Evolutionary conservation across 2,329 filamentous ascomycete species (phyloP), one percentile per base, ranked within the genome.

Genomic region (Paecilomyces sp.): DNA sequence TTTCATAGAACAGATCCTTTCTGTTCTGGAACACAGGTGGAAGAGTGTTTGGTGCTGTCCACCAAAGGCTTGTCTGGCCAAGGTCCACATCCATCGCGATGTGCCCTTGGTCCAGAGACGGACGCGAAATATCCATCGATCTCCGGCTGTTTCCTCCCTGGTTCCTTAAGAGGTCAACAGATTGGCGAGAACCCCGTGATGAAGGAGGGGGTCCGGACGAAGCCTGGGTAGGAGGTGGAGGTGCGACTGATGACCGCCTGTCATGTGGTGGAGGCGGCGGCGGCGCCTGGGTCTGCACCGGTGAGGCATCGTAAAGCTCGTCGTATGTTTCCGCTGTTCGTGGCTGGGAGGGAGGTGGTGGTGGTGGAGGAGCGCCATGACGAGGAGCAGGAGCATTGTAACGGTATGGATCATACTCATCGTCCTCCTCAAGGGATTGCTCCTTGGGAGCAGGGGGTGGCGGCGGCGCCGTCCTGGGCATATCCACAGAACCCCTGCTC

Each of bases 11-110:
- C 15, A 97, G 82, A 71, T 99, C 94, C 66, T 86, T 89, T 56
- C 93, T 88, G 55, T 86, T 87, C 71, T 96, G 90, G 62, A 97
- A 85, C 1, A 85, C 84, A 0, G 93, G 92, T 2, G 94, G 94
- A 1, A 92, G 83, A 41, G 85, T 85, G 63, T 90, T 90, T 11
- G 88, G 82, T 68, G 92, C 87, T 41, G 88, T 85, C 92, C 93
- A 99, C 94, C 94, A 99, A 56, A 88, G 84, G 18, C 86, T 89
- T 56, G 83, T 82, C 53, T 84, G 80, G 12, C 85, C 87, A 41
- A 97, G 80, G 68, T 97, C 92, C 59, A 97, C 77, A 61, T 97
- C 92, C 59, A 87, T 88, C 50, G 94, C 94, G 63, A 97, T 93
- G 70, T 87, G 95, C 1, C 91, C 90, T 53, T 88, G 86, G 64